A percentile compares a stretch with the other conserved stretches of the same genome.
Evolutionary conservation across 345 rosid genomes (phyloP).

Genomic region (Nephelium lappaceum): DNA sequence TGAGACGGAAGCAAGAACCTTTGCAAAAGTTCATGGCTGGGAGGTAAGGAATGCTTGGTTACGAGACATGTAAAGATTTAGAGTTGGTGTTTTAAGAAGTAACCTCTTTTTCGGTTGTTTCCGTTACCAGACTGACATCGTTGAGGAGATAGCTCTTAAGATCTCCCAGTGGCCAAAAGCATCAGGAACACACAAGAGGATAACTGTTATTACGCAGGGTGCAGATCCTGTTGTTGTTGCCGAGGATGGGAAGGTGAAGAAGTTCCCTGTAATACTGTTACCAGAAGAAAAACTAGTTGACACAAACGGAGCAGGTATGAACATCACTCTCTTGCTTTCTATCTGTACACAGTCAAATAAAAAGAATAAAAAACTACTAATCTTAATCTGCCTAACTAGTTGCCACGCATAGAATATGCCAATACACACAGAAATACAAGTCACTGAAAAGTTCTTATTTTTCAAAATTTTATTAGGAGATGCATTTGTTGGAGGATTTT

Average conservation of each 20-base stretch:
- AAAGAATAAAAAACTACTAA: not conserved
- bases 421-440: not conserved
- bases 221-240: conserved; percentile 95
- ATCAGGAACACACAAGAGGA: conserved; percentile 80
- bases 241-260: conserved; percentile 84
- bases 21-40: conserved; percentile 95
- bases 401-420: not conserved
- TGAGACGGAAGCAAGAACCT: conserved; percentile 94
- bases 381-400: not conserved
- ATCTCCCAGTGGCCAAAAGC: conserved; percentile 89
- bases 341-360: not conserved
- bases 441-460: not conserved
- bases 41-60: conserved; percentile 49
- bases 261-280: conserved; percentile 73
- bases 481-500: conserved; percentile 65
- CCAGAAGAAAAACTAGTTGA: conserved; percentile 95
- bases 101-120: not conserved
- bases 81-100: not conserved
- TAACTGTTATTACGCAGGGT: conserved; percentile 92
- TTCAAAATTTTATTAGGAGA: conserved; percentile 54
- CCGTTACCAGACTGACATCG: conserved; percentile 66
- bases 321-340: not conserved
- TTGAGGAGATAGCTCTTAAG: conserved; percentile 89
- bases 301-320: conserved; percentile 92
- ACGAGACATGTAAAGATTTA: not conserved